Conservation (phyloP, 441 rosid species). For the Gossypium laxum region DNA sequence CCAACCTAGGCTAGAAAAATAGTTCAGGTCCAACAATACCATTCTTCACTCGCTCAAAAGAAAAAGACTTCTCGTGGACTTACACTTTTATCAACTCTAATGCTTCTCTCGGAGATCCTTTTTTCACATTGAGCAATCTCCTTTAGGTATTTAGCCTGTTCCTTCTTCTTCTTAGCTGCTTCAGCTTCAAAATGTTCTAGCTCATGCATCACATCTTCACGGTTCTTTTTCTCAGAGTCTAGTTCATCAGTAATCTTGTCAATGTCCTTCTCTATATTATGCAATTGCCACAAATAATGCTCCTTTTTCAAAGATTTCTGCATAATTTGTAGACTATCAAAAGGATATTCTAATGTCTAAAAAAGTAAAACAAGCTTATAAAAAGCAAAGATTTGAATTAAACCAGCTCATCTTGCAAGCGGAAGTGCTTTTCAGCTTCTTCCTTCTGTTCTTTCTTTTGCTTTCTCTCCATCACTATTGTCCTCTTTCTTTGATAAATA, state of each 20-base stretch:
- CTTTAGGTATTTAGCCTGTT: slow-evolving; percentile 68
- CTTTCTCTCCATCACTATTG: slow-evolving; percentile 75
- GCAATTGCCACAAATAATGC: slow-evolving; percentile 77
- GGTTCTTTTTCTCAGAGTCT: slow-evolving; percentile 51
- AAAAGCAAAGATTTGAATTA: slow-evolving; percentile 9
- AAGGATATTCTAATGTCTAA: not conserved
- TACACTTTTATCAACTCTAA: slow-evolving; percentile 61
- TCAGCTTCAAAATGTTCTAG: slow-evolving; percentile 57
- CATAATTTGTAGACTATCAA: slow-evolving; percentile 15
- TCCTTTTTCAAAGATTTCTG: slow-evolving; percentile 88
- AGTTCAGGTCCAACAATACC: not conserved
- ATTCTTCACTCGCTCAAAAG: not conserved
- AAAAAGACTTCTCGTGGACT: slow-evolving; percentile 28
- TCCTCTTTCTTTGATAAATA: slow-evolving; percentile 76
- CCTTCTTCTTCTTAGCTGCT: slow-evolving; percentile 58
- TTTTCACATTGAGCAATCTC: slow-evolving; percentile 68
- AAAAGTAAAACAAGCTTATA: not conserved
- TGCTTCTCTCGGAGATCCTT: slow-evolving; percentile 71
- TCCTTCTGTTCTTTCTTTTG: slow-evolving; percentile 97
- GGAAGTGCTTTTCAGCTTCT: slow-evolving; percentile 92
- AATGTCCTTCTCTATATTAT: slow-evolving; percentile 64
- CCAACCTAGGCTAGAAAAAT: not conserved
- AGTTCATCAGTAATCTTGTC: slow-evolving; percentile 53
- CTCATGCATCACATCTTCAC: slow-evolving; percentile 54
- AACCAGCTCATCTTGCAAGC: slow-evolving; percentile 88